Base-by-base conservation (phyloP, 345 rosid species). In the Gossypium mustelinum region DNA sequence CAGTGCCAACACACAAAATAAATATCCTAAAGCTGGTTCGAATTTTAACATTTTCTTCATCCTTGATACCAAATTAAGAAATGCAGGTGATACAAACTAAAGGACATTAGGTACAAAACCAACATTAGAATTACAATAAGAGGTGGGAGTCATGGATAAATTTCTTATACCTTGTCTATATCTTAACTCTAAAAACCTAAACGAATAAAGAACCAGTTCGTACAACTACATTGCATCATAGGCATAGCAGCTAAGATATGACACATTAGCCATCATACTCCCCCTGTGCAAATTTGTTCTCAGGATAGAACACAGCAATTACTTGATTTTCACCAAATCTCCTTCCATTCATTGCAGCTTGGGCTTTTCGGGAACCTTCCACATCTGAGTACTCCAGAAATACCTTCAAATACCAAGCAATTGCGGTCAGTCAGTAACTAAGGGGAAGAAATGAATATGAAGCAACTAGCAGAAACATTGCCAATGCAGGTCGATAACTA, bases 251-350 rank as follows among this genome's bases (percentile, higher is more conserved):
- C 7, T 27, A 50, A 2, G 39, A 13, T 16, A 24, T 24, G 62
- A 11, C 41, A 5, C 63, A 24, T 59, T 84, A 95, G 68, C 84
- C 94, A 22, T 93, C 93, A 41, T 91, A 92, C 22, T 93, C 96
- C 22, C 87, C 90, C 76, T 91, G 86, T 3, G 86, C 86, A 83
- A 88, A 91, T 82, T 87, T 91, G 86, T 82, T 82, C 77, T 95
- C 97, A 0, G 91, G 86, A 77, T 84, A 91, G 79, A 87, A 95
- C 52, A 91, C 92, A 3, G 97, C 98, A 58, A 85, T 84, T 16
- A 93, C 99, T 80, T 87, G 83, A 86, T 95, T 95, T 63, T 94
- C 97, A 12, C 89, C 94, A 78, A 93, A 95, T 67, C 83, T 95
- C 79, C 98, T 82, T 65, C 98, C 99, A 51, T 91, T 91, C 89